Conservation (phyloP, 352 stramenopile genomes). For the Globisporangium canariense region DNA sequence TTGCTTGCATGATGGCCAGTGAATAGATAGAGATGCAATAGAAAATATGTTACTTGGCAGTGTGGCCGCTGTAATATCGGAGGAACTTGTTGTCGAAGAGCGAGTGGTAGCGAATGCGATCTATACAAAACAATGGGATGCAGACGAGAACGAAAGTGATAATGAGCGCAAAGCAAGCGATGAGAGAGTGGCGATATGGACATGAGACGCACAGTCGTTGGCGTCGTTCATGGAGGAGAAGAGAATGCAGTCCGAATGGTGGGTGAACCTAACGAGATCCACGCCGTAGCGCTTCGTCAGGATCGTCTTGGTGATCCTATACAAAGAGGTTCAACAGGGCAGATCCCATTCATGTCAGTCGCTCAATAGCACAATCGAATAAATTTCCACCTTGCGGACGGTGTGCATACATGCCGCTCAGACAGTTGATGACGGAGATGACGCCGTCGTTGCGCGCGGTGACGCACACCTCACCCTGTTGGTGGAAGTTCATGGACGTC, state of each 20-base stretch:
- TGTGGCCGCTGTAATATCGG: conserved; percentile 83
- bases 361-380: background rate
- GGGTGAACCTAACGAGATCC: conserved; percentile 73
- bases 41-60: conserved; percentile 39
- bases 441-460: conserved; percentile 75
- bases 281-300: conserved; percentile 83
- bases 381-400: background rate
- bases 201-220: conserved; percentile 53
- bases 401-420: conserved; percentile 70
- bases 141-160: background rate
- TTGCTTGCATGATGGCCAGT: background rate
- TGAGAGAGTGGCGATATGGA: background rate
- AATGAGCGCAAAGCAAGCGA: background rate
- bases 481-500: conserved; percentile 74
- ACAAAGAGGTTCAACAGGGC: background rate
- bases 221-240: conserved; percentile 75
- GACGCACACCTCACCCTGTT: conserved; percentile 73
- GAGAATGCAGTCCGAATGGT: conserved; percentile 83
- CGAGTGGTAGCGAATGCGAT: conserved; percentile 85
- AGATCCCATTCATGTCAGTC: background rate
- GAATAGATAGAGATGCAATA: background rate
- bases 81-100: conserved; percentile 89
- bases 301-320: conserved; percentile 81
- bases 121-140: conserved; percentile 20
- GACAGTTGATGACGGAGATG: conserved; percentile 78